Evolutionary conservation across 1,284 basidiomycete species (phyloP).

Genomic region (Naganishia sp.): DNA sequence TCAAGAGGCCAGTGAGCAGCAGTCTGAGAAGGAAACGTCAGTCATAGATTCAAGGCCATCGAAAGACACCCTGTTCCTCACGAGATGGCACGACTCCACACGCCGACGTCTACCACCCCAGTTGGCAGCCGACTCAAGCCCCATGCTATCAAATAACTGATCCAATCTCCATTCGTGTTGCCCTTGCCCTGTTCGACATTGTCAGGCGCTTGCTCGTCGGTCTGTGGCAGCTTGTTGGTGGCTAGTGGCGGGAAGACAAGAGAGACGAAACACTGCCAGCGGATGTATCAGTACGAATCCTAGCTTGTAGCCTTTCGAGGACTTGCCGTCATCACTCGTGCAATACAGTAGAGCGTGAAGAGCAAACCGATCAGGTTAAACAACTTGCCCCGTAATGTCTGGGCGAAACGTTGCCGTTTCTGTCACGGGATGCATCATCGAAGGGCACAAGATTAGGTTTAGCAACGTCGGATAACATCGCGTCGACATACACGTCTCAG

Average conservation of each 20-base stretch:
- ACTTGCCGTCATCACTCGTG: conserved; percentile 49
- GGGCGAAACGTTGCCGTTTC: conserved; percentile 49
- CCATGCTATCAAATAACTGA: conserved; percentile 51
- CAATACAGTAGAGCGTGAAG: conserved; percentile 52
- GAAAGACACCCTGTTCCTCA: not conserved
- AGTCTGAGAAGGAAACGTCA: conserved; percentile 29
- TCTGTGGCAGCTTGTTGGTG: conserved; percentile 35
- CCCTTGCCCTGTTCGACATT: conserved; percentile 38
- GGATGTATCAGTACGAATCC: not conserved
- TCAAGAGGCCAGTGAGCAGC: conserved; percentile 49
- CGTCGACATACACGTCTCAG: conserved; percentile 40
- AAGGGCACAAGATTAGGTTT: too few species aligned
- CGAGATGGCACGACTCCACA: conserved; percentile 51
- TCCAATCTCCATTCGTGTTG: conserved; percentile 54
- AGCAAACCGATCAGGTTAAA: conserved; percentile 50
- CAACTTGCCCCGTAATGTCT: conserved; percentile 44
- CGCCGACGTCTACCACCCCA: conserved; percentile 45
- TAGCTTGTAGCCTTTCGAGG: not conserved
- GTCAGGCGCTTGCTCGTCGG: conserved; percentile 19
- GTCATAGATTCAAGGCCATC: not conserved
- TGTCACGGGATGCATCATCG: conserved; percentile 15
- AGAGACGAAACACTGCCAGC: conserved; percentile 45
- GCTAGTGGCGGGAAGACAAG: conserved; percentile 45
- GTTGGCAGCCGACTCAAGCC: conserved; percentile 47
- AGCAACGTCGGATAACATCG: not conserved